Percentiles rank a stretch among this genome's conserved stretches.
Evolutionary conservation across 1,284 basidiomycete genomes (phyloP).

Genomic region (Coniophora puteana): DNA sequence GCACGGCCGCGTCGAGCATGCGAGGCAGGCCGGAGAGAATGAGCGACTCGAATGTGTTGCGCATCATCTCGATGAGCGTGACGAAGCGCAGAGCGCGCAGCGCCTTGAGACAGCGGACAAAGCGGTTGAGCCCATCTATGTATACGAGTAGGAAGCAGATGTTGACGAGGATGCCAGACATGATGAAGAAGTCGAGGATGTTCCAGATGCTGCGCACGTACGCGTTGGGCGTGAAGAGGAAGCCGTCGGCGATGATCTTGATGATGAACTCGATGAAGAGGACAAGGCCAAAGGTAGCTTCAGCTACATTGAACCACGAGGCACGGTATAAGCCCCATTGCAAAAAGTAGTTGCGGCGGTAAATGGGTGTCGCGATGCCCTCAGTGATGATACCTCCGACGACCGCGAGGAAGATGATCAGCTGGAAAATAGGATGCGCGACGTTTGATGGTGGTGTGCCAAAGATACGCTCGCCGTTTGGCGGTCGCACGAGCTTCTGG

Average conservation of each 20-base stretch:
- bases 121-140: slow-evolving; percentile 76
- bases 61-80: slow-evolving; percentile 84
- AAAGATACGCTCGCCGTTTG: slow-evolving; percentile 83
- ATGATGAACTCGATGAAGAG: slow-evolving; percentile 86
- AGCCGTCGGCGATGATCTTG: slow-evolving; percentile 93
- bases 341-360: slow-evolving; percentile 74
- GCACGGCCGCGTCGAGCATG: slow-evolving; percentile 87
- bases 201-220: slow-evolving; percentile 95
- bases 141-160: slow-evolving; percentile 76
- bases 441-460: slow-evolving; percentile 67
- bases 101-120: slow-evolving; percentile 87
- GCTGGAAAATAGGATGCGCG: slow-evolving; percentile 73
- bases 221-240: slow-evolving; percentile 91
- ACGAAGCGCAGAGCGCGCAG: slow-evolving; percentile 88
- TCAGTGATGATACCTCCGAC: slow-evolving; percentile 85
- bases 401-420: slow-evolving; percentile 74
- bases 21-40: slow-evolving; percentile 86
- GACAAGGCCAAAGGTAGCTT: slow-evolving; percentile 71
- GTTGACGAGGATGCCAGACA: slow-evolving; percentile 82
- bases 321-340: slow-evolving; percentile 57
- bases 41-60: slow-evolving; percentile 88
- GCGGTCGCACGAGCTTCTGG: slow-evolving; percentile 82
- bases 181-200: slow-evolving; percentile 84
- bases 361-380: slow-evolving; percentile 82
- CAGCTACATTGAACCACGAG: slow-evolving; percentile 89